These are phyloP conservation scores for Dicorynia guianensis DNA, from an alignment of 306 rosid species.

Conservation along the genomic window DNA sequence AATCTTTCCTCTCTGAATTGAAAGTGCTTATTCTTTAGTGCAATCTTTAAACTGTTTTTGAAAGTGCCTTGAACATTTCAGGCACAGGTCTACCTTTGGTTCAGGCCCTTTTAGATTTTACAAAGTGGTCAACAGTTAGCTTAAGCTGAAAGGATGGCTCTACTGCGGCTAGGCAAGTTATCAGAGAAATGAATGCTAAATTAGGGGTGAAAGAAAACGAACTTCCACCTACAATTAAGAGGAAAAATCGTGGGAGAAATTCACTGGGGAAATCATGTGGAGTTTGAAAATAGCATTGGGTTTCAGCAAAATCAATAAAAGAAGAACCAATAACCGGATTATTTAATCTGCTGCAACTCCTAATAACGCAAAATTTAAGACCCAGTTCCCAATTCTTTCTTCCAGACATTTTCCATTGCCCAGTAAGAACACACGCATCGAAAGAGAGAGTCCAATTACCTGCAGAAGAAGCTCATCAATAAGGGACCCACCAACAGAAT, in stretches of 20 bases:
- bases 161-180: too few relatives aligned
- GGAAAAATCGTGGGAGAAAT: background rate
- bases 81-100: too few relatives aligned
- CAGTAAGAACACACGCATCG: background rate
- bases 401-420: background rate
- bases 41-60: too few relatives aligned
- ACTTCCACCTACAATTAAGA: background rate
- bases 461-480: conserved; percentile 63
- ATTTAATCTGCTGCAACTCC: background rate
- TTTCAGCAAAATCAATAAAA: background rate
- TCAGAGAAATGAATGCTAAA: background rate
- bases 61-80: too few relatives aligned
- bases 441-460: conserved; percentile 45
- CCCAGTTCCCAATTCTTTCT: conserved; percentile 33
- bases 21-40: too few relatives aligned
- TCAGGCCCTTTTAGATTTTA: too few relatives aligned
- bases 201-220: background rate
- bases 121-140: too few relatives aligned
- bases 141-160: too few relatives aligned
- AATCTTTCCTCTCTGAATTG: too few relatives aligned
- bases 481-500: conserved; percentile 47
- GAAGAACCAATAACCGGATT: background rate
- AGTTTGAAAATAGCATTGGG: background rate
- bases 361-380: background rate
- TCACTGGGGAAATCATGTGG: background rate